A percentile compares a stretch with the other conserved stretches of the same genome.
phyloP scores from a whole-genome alignment of 129 eudicot genomes.

The Saussurea involucrata region DNA sequence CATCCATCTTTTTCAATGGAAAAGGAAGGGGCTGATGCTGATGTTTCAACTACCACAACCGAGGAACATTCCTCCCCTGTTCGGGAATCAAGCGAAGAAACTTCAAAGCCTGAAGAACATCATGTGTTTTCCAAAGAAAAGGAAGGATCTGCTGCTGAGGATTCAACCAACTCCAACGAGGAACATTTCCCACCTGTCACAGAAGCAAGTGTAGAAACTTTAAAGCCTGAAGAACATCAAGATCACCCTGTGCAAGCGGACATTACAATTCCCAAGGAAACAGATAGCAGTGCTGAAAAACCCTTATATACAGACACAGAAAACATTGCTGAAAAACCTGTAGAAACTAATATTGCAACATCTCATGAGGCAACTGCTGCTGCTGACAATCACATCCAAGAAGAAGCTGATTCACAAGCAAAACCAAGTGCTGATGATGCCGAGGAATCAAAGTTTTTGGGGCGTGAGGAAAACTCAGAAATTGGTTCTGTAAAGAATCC shows the following conservation, averaged over 20 bases:
- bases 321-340: conserved; percentile 29
- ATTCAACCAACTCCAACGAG: conserved; percentile 16
- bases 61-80: conserved; percentile 23
- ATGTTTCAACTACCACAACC: conserved; percentile 18
- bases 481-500: conserved; percentile 11
- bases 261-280: background rate
- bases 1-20: conserved; percentile 29
- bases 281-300: conserved; percentile 6
- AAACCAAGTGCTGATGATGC: conserved; percentile 24
- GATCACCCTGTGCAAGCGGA: background rate
- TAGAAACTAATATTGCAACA: conserved; percentile 22
- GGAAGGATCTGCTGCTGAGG: conserved; percentile 22
- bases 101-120: conserved; percentile 1
- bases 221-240: conserved; percentile 8
- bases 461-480: conserved; percentile 18
- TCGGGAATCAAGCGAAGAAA: conserved; percentile 35
- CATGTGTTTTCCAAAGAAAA: conserved; percentile 22
- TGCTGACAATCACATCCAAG: conserved; percentile 28
- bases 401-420: conserved; percentile 34
- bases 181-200: conserved; percentile 29
- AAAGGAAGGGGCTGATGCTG: conserved; percentile 31
- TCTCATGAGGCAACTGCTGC: conserved; percentile 21
- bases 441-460: conserved; percentile 23
- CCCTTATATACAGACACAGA: background rate
- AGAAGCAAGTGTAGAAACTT: conserved; percentile 30